Conservation (phyloP, 345 rosid species). For the Psidium guajava region DNA sequence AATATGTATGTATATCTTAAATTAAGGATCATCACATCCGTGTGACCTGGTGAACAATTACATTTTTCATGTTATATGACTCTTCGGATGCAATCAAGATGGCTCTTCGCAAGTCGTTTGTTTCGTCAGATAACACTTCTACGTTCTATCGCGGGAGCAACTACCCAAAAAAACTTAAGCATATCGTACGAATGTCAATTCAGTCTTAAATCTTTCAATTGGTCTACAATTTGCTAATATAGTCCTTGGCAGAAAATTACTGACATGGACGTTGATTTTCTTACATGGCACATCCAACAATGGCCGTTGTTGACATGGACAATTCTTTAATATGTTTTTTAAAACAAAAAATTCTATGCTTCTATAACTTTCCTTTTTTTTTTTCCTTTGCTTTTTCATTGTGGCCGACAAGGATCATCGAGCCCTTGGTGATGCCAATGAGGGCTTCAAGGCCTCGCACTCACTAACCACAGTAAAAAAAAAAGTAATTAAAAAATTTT, state of each 20-base stretch:
- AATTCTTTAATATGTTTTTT: background rate
- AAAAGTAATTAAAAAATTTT: background rate
- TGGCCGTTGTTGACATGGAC: background rate
- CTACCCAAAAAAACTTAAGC: background rate
- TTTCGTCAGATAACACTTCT: background rate
- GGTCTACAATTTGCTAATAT: background rate
- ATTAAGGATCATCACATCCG: background rate
- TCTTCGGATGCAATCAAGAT: background rate
- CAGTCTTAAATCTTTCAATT: accelerated
- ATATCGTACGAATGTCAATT: background rate
- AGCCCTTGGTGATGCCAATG: background rate
- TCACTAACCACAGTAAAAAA: background rate
- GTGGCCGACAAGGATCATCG: accelerated
- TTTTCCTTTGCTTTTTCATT: background rate
- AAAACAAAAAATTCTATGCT: background rate
- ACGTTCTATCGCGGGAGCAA: background rate
- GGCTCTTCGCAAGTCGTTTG: background rate
- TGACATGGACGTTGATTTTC: background rate
- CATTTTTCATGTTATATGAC: background rate
- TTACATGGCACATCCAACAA: background rate
- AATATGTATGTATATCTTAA: background rate
- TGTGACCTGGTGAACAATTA: background rate
- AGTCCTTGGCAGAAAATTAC: background rate
- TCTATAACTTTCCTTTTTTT: background rate
- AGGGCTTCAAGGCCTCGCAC: background rate